Conservation (phyloP, 2,329 filamentous ascomycete genomes). For the Apiospora kogelbergensis region DNA sequence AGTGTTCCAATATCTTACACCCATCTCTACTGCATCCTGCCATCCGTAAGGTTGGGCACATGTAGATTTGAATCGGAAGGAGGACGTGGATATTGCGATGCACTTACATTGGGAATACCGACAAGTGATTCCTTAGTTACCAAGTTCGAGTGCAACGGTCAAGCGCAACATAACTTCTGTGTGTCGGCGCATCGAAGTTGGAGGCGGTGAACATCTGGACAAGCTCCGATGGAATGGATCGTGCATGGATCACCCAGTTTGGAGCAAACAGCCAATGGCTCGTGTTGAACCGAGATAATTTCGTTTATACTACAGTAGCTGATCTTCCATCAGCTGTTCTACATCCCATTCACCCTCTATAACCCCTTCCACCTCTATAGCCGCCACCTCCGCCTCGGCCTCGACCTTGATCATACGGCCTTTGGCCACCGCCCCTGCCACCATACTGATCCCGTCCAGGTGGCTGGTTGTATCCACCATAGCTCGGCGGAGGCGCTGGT, state of each 20-base stretch:
- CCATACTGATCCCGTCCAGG: slow-evolving; percentile 23
- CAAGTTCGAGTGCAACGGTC: no score
- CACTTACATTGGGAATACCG: background rate
- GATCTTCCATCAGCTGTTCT: background rate
- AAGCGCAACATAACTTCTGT: background rate
- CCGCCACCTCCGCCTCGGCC: slow-evolving; percentile 20
- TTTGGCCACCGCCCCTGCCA: slow-evolving; percentile 13
- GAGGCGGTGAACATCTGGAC: background rate
- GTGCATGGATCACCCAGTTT: background rate
- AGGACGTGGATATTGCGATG: no score
- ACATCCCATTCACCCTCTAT: background rate
- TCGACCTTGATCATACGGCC: background rate
- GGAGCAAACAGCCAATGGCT: background rate
- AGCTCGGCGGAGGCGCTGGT: slow-evolving; percentile 20
- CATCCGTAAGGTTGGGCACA: no score
- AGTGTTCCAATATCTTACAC: no score
- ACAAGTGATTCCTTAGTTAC: background rate
- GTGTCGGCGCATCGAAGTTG: background rate
- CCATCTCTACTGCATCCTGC: no score
- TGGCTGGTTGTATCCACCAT: slow-evolving; percentile 23
- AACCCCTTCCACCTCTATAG: slow-evolving; percentile 18
- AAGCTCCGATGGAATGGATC: background rate
- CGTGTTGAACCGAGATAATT: background rate
- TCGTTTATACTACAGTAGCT: background rate
- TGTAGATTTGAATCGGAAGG: no score